Evolutionary conservation across 1,284 basidiomycete species (phyloP).

Genomic region (Marasmius oreades): DNA sequence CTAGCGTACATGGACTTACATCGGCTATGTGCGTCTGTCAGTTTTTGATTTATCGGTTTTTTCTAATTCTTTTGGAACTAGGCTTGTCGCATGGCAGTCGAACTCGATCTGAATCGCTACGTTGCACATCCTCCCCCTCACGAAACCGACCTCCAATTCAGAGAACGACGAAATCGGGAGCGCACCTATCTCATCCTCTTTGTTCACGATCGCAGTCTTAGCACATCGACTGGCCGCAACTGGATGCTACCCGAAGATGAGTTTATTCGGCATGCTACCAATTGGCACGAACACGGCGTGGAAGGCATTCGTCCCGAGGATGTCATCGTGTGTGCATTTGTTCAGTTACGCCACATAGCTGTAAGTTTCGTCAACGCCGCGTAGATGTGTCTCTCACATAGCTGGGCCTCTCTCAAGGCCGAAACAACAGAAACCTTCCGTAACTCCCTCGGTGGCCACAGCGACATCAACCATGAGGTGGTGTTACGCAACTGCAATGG

Average conservation of each 20-base stretch:
- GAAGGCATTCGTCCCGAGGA: constrained; percentile 66
- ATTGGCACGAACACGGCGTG: constrained; percentile 66
- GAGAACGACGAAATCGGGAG: constrained; percentile 77
- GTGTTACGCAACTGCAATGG: constrained; percentile 67
- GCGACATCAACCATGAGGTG: constrained; percentile 67
- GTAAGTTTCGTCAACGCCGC: constrained; percentile 36
- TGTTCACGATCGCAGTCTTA: constrained; percentile 78
- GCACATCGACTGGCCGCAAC: constrained; percentile 76
- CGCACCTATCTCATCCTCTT: constrained; percentile 80
- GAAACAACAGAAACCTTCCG: constrained; percentile 75
- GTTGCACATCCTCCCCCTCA: constrained; percentile 45
- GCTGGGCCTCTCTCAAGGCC: constrained; percentile 38
- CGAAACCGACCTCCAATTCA: constrained; percentile 60
- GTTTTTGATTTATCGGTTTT: constrained; percentile 13
- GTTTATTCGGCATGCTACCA: constrained; percentile 57
- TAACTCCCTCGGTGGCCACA: constrained; percentile 48
- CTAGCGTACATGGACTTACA: constrained; percentile 79
- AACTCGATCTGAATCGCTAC: constrained; percentile 72
- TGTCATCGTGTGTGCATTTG: constrained; percentile 72
- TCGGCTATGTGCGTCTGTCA: constrained; percentile 62
- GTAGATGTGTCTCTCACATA: constrained; percentile 8
- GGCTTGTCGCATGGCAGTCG: constrained; percentile 85
- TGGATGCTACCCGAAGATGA: constrained; percentile 86
- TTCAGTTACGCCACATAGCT: constrained; percentile 69
- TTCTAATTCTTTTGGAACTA: constrained; percentile 26